Evolutionary conservation across 805 yeast species (phyloP).

Genomic region (Cephaloascus fragrans): DNA sequence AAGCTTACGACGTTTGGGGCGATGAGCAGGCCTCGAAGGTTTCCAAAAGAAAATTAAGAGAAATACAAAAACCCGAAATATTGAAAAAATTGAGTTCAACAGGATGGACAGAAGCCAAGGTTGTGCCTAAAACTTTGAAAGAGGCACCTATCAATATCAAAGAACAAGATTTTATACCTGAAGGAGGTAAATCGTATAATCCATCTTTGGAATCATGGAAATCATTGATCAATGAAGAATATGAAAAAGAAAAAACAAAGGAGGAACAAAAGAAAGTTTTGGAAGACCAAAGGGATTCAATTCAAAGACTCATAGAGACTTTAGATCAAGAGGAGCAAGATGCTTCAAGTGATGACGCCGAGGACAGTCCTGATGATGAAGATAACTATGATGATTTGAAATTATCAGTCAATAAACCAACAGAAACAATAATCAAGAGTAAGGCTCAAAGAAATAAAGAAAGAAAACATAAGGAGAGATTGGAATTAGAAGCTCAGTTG

Average conservation of each 20-base stretch:
- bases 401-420: slow-evolving; percentile 68
- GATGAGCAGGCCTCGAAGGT: slow-evolving; percentile 12
- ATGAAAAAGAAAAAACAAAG: slow-evolving; percentile 48
- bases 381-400: slow-evolving; percentile 21
- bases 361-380: slow-evolving; percentile 25
- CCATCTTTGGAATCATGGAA: slow-evolving; percentile 85
- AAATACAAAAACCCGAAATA: slow-evolving; percentile 6
- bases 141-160: slow-evolving; percentile 44
- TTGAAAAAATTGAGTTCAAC: slow-evolving; percentile 11
- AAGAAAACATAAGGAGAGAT: slow-evolving; percentile 50
- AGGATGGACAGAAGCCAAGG: slow-evolving; percentile 43
- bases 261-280: slow-evolving; percentile 57
- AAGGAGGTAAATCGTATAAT: slow-evolving; percentile 88
- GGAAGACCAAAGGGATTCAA: slow-evolving; percentile 52
- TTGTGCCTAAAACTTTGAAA: slow-evolving; percentile 45
- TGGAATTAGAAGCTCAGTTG: slow-evolving; percentile 44
- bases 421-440: slow-evolving; percentile 62
- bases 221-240: slow-evolving; percentile 56
- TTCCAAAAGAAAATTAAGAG: too few species aligned
- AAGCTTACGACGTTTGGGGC: slow-evolving; percentile 67
- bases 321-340: slow-evolving; percentile 48
- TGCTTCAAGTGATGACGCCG: slow-evolving; percentile 25
- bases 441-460: slow-evolving; percentile 66
- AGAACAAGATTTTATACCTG: slow-evolving; percentile 45
- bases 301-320: slow-evolving; percentile 55